These are phyloP conservation scores for Trypanosoma boissoni DNA, from an alignment of 208 protist species.

Conservation along the genomic window DNA sequence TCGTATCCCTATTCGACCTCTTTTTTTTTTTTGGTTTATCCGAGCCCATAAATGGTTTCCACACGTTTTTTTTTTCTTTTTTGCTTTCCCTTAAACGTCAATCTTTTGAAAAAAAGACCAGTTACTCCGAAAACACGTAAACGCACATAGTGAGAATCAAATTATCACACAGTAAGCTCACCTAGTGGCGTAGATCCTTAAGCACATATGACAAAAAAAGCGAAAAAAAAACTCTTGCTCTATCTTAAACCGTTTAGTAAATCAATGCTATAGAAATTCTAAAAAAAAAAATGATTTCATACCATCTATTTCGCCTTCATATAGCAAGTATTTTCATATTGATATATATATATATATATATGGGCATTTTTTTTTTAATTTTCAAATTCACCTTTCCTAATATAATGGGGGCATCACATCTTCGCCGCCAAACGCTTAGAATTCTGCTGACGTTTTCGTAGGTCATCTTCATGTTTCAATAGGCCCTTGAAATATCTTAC, in stretches of 20 bases:
- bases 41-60: background rate
- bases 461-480: conserved; percentile 58
- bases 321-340: no score
- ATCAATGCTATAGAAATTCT: no score
- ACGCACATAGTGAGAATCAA: no score
- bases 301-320: no score
- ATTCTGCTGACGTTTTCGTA: conserved; percentile 50
- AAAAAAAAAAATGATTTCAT: no score
- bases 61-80: background rate
- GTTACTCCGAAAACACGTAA: no score
- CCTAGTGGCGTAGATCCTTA: no score
- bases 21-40: background rate
- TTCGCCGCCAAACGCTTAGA: conserved; percentile 29
- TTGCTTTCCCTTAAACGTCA: background rate
- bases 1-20: background rate
- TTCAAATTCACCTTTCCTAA: background rate
- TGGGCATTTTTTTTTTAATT: conserved; percentile 7
- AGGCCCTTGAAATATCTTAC: conserved; percentile 93
- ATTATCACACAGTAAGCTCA: no score
- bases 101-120: conserved; percentile 1
- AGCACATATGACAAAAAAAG: no score
- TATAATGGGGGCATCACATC: conserved; percentile 24
- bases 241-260: no score
- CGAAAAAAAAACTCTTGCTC: no score
- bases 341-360: no score